phyloP scores from a whole-genome alignment of 2,329 filamentous ascomycete species.

The Penicillium sp. region DNA sequence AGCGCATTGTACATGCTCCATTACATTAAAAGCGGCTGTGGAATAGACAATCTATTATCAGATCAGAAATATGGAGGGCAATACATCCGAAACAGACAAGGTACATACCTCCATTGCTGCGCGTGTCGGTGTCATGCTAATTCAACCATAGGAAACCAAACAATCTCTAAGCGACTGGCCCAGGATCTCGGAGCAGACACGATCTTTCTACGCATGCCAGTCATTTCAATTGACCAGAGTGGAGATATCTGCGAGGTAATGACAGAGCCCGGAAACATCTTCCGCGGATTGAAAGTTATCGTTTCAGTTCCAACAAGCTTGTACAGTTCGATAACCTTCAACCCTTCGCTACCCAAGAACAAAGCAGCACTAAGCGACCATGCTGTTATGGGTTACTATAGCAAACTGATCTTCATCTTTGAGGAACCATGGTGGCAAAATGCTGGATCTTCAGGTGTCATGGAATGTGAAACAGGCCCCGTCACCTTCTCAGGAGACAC shows the following conservation, averaged over 20 bases:
- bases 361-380: slow-evolving; percentile 29
- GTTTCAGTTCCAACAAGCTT: slow-evolving; percentile 53
- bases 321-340: slow-evolving; percentile 48
- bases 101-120: background rate
- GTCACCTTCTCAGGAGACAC: slow-evolving; percentile 50
- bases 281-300: slow-evolving; percentile 39
- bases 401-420: slow-evolving; percentile 45
- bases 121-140: background rate
- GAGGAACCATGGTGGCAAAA: slow-evolving; percentile 41
- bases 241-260: background rate
- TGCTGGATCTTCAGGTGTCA: slow-evolving; percentile 47
- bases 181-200: slow-evolving; percentile 23
- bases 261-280: slow-evolving; percentile 1
- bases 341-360: slow-evolving; percentile 37
- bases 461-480: slow-evolving; percentile 49
- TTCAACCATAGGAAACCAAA: slow-evolving; percentile 30
- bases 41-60: slow-evolving; percentile 52
- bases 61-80: slow-evolving; percentile 55
- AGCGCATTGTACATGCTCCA: slow-evolving; percentile 55
- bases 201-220: background rate
- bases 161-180: slow-evolving; percentile 41
- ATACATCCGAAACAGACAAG: slow-evolving; percentile 49
- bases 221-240: background rate
- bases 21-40: slow-evolving; percentile 54
- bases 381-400: slow-evolving; percentile 38